phyloP scores from a whole-genome alignment of 495 filamentous ascomycete genomes.

The Trichoderma orchidacearum region DNA sequence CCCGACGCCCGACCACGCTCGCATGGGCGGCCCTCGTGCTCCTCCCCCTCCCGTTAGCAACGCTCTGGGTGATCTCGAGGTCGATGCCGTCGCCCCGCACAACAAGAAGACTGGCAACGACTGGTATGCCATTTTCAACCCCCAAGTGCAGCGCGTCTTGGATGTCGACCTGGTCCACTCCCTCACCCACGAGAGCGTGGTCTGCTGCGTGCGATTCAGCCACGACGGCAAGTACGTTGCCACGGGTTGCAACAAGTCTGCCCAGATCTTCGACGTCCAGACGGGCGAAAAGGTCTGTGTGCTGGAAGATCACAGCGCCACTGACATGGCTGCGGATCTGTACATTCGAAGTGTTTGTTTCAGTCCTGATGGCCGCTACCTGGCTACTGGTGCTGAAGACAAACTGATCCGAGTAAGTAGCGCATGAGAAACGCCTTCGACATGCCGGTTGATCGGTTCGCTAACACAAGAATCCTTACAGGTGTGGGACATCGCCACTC shows the following conservation, averaged over 20 bases:
- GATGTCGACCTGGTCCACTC: slow-evolving; percentile 86
- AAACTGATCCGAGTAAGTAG: slow-evolving; percentile 73
- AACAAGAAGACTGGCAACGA: slow-evolving; percentile 73
- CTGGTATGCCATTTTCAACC: slow-evolving; percentile 88
- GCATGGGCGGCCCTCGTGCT: slow-evolving; percentile 17
- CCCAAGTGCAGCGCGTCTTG: slow-evolving; percentile 64
- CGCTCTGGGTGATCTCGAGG: slow-evolving; percentile 74
- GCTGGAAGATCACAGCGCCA: slow-evolving; percentile 65
- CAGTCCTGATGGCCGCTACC: slow-evolving; percentile 78
- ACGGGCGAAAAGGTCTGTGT: slow-evolving; percentile 67
- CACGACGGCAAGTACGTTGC: slow-evolving; percentile 79
- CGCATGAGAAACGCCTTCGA: not conserved
- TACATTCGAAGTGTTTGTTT: slow-evolving; percentile 91
- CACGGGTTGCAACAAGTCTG: slow-evolving; percentile 78
- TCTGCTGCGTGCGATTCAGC: slow-evolving; percentile 85
- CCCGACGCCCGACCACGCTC: slow-evolving; percentile 50
- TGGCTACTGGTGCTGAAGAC: slow-evolving; percentile 83
- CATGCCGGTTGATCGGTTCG: not conserved
- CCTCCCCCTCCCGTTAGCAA: slow-evolving; percentile 45
- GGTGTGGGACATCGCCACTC: slow-evolving; percentile 76
- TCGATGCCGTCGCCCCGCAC: slow-evolving; percentile 65
- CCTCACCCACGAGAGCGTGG: slow-evolving; percentile 73
- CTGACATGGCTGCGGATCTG: slow-evolving; percentile 58
- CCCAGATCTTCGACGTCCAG: slow-evolving; percentile 78
- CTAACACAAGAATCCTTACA: slow-evolving; percentile 18